Evolutionary conservation across 169 alveolate genomes (phyloP).

Genomic region (Babesia ovis): DNA sequence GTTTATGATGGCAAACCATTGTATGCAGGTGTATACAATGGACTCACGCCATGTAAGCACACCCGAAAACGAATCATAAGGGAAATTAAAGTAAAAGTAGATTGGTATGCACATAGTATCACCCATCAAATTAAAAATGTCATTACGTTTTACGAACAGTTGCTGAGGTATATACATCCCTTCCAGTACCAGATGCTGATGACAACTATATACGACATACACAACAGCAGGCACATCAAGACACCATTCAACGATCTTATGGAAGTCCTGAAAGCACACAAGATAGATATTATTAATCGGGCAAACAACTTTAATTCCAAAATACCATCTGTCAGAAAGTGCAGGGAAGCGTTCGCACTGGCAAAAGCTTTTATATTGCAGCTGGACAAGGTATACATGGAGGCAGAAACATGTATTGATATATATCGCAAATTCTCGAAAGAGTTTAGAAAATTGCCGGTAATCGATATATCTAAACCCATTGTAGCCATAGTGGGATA

Average conservation of each 20-base stretch:
- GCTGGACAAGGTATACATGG: slow-evolving; percentile 43
- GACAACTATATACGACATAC: slow-evolving; percentile 42
- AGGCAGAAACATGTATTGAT: slow-evolving; percentile 29
- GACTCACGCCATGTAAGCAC: slow-evolving; percentile 57
- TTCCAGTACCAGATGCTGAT: slow-evolving; percentile 64
- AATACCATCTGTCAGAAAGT: slow-evolving; percentile 17
- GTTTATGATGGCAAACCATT: slow-evolving; percentile 33
- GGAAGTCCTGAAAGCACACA: slow-evolving; percentile 23
- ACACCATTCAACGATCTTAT: slow-evolving; percentile 35
- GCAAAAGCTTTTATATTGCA: slow-evolving; percentile 52
- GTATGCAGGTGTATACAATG: slow-evolving; percentile 65
- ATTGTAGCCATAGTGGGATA: slow-evolving; percentile 60
- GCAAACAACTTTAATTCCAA: slow-evolving; percentile 44
- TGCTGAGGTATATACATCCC: slow-evolving; percentile 64
- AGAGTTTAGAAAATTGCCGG: slow-evolving; percentile 40
- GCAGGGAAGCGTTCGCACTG: slow-evolving; percentile 63
- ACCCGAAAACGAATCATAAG: slow-evolving; percentile 52
- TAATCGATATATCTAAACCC: slow-evolving; percentile 41
- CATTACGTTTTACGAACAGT: slow-evolving; percentile 38
- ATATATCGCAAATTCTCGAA: slow-evolving; percentile 34
- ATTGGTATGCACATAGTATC: slow-evolving; percentile 61
- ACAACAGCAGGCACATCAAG: slow-evolving; percentile 17
- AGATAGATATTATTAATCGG: slow-evolving; percentile 15
- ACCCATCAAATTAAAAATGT: slow-evolving; percentile 61
- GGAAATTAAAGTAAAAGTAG: slow-evolving; percentile 63